phyloP scores from a whole-genome alignment of 257 asterid genomes.

The Plantago major region DNA sequence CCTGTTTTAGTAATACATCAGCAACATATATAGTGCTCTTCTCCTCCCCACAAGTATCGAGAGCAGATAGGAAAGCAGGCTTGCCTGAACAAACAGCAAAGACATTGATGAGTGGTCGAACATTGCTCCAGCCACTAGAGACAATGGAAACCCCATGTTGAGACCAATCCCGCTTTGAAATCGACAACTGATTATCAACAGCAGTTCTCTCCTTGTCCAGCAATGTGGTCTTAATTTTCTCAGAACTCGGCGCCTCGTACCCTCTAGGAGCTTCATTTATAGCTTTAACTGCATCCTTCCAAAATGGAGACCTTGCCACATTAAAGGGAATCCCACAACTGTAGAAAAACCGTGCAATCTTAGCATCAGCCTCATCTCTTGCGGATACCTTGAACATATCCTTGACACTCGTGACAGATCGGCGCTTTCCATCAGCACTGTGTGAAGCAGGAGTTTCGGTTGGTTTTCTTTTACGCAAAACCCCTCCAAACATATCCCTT shows the following conservation, averaged over 20 bases:
- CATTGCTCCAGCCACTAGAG: conserved; percentile 3
- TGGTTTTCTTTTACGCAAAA: neutral
- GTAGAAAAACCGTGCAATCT: conserved; percentile 10
- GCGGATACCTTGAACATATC: conserved; percentile 1
- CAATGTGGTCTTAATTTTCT: conserved; percentile 7
- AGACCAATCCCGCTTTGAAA: conserved; percentile 10
- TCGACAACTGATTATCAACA: neutral
- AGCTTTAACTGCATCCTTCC: conserved; percentile 15
- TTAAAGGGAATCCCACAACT: conserved; percentile 5
- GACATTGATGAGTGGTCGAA: neutral
- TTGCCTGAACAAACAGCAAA: conserved; percentile 4
- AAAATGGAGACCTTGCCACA: conserved; percentile 14
- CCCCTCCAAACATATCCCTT: conserved; percentile 8
- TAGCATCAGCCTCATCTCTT: conserved; percentile 4
- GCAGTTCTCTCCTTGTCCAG: conserved; percentile 17
- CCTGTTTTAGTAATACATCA: conserved; percentile 11
- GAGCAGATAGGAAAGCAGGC: neutral
- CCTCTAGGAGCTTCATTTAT: conserved; percentile 17
- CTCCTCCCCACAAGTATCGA: conserved; percentile 9
- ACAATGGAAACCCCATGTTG: conserved; percentile 15
- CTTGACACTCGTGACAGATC: neutral
- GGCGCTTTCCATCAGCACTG: neutral
- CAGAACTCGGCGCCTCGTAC: conserved; percentile 11
- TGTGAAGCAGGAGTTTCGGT: neutral
- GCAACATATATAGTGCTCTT: neutral